Base-by-base conservation (phyloP, 106 monocot species). In the Allium fistulosum region DNA sequence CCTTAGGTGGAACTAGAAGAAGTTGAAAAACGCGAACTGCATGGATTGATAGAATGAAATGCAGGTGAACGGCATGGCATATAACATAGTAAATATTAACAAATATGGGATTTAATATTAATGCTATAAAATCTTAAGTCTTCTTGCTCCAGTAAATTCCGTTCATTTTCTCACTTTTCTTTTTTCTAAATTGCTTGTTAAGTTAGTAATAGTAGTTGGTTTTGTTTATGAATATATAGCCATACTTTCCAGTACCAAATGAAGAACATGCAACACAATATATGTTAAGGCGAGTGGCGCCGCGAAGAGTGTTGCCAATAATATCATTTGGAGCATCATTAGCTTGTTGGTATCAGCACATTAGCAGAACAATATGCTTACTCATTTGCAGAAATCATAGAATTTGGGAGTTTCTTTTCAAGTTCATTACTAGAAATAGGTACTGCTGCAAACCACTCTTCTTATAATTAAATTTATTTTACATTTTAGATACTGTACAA, bases 291-390 rank as follows among this genome's bases (percentile, higher is more conserved):
- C 15, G 62, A 59, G 75, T 69, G 61, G 75, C 75, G 53, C 75
- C 61, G 53, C 14, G 75, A 7, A 59, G 68, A 28, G 75, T 75
- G 66, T 75, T 58, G 74, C 74, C 74, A 14, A 2, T 68, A 67
- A 67, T 75, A 15, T 59, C 28, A 37, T 58, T 75, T 26, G 74
- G 74, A 11, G 66, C 74, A 15, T 75, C 74, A 51, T 22, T 75
- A 45, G 67, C 74, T 0, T 75, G 75, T 9, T 75, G 75, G 75
- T 75, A 68, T 11, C 61, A 75, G 69, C 75, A 75, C 75, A 75
- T 75, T 11, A 75, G 75, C 11, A 51, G 75, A 12, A 69, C 75
- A 0, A 67, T 75, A 0, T 61, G 75, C 51, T 51, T 75, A 16
- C 53, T 75, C 46, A 75, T 75, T 17, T 75, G 75, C 69, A 75